phyloP scores from a whole-genome alignment of 192 early-diverging fungal genomes.

The Phycomyces blakesleeanus region DNA sequence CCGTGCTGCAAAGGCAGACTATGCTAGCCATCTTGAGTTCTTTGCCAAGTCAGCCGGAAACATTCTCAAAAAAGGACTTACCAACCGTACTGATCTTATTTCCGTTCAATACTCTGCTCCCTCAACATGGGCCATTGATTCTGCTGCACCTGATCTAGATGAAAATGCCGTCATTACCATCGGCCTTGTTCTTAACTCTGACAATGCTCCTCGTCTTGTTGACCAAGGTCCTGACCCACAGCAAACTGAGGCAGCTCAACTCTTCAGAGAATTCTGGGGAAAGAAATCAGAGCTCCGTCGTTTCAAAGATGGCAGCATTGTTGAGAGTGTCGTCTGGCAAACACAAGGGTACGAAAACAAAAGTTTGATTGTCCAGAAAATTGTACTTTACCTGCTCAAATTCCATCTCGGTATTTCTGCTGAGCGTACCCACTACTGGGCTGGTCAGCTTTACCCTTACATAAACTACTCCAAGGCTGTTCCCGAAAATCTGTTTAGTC shows the following conservation, averaged over 20 bases:
- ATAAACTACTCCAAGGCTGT: constrained; percentile 49
- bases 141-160: constrained; percentile 22
- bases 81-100: constrained; percentile 45
- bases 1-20: constrained; percentile 33
- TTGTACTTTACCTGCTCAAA: constrained; percentile 73
- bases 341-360: constrained; percentile 57
- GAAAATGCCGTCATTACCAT: constrained; percentile 47
- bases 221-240: constrained; percentile 86
- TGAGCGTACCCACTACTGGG: constrained; percentile 53
- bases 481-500: constrained; percentile 43
- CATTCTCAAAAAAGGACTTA: constrained; percentile 45
- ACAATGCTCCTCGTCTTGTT: constrained; percentile 66
- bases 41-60: constrained; percentile 44
- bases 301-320: constrained; percentile 91
- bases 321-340: constrained; percentile 85
- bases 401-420: constrained; percentile 64
- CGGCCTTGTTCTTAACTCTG: constrained; percentile 71
- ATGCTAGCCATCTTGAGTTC: constrained; percentile 42
- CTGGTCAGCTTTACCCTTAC: constrained; percentile 62
- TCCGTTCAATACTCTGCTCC: constrained; percentile 28
- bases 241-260: constrained; percentile 56
- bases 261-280: constrained; percentile 88
- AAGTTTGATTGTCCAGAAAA: constrained; percentile 71
- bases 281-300: constrained; percentile 82
- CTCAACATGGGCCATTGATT: constrained; percentile 40